Base-by-base conservation (phyloP, 2,329 filamentous ascomycete species). In the Colletotrichum orchidophilum region DNA sequence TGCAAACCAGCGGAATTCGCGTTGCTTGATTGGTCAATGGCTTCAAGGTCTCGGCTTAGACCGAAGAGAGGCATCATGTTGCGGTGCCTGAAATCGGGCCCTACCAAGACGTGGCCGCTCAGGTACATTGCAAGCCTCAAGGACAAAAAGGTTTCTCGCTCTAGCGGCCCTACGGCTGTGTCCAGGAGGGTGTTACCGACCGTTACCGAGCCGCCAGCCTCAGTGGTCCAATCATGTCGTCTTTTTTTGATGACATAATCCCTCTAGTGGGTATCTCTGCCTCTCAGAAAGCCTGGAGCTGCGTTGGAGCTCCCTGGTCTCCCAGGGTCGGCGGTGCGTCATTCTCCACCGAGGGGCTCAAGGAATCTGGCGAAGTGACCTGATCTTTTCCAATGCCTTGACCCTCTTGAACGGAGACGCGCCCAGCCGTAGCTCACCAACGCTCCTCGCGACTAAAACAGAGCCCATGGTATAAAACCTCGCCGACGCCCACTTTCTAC, bases 321-420 rank as follows among this genome's bases (percentile, higher is more conserved):
- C n/a, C 21, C 31, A 35, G 27, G 42, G 18, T 26, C 21, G 15
- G 15, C 6, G 15, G 52, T 71, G 69, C 69, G 69, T 71, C 69
- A 71, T 71, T 71, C 69, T 53, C 69, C 69, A 71, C 64, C 64
- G 69, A 68, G 69, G 64, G 69, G 69, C 69, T 63, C 64, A 57
- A 52, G 31, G 59, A 29, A 5, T 31, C 13, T 18, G n/a, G 54
- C 15, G 11, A 63, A 70, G 68, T 71, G 69, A 71, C 69, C 69
- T 71, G 69, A 71, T 69, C 64, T 71, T 66, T 21, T 39, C 18
- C 39, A 15, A 15, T 35, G 42, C 50, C 49, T 24, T 27, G 33
- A 33, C 39, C 39, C 65, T 26, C 29, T 3, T 21, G n/a, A 27
- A 39, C 18, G 15, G 15, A 5, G 26, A 11, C 13, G 11, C 2